A percentile compares a stretch with the other conserved stretches of the same genome.
Conservation (phyloP, 176 grass and related monocot genomes). For the Poa pratensis region DNA sequence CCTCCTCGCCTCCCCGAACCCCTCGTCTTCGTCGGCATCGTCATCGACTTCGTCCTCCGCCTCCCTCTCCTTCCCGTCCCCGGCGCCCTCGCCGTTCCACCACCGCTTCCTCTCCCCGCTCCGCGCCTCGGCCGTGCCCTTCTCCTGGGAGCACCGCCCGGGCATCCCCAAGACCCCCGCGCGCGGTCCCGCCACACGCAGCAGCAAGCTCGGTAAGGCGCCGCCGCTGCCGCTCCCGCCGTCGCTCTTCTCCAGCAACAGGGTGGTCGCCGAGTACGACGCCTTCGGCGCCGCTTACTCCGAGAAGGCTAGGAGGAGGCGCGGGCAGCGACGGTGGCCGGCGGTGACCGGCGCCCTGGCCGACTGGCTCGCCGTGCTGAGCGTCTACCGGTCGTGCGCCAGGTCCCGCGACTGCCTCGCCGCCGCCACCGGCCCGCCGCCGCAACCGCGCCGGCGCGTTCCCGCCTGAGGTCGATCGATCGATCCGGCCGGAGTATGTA, state of each 20-base stretch:
- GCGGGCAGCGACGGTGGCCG: slow-evolving; percentile 24
- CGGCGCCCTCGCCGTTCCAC: slow-evolving; percentile 58
- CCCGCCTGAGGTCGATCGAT: neutral
- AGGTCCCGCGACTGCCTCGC: slow-evolving; percentile 50
- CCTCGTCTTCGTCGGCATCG: neutral
- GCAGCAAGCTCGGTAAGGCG: neutral
- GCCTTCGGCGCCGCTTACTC: slow-evolving; percentile 15
- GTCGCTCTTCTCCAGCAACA: slow-evolving; percentile 51
- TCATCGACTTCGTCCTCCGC: slow-evolving; percentile 9
- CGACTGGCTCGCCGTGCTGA: slow-evolving; percentile 57
- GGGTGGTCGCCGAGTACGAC: slow-evolving; percentile 38
- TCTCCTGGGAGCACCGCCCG: slow-evolving; percentile 85
- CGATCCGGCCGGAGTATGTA: neutral
- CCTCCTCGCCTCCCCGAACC: slow-evolving; percentile 13
- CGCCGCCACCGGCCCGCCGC: slow-evolving; percentile 11
- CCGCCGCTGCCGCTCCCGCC: slow-evolving; percentile 52
- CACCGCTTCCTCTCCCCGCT: slow-evolving; percentile 62
- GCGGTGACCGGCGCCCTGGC: slow-evolving; percentile 40
- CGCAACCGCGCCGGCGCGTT: slow-evolving; percentile 1
- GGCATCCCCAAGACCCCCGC: slow-evolving; percentile 75
- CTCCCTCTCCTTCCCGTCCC: slow-evolving; percentile 46
- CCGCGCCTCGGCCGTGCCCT: slow-evolving; percentile 60
- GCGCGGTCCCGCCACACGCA: slow-evolving; percentile 8
- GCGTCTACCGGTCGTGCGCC: slow-evolving; percentile 54
- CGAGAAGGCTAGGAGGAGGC: slow-evolving; percentile 30